Percentiles rank a stretch among this genome's conserved stretches.
Conservation (phyloP, 176 grass and related monocot species). For the Aegilops umbellulata region DNA sequence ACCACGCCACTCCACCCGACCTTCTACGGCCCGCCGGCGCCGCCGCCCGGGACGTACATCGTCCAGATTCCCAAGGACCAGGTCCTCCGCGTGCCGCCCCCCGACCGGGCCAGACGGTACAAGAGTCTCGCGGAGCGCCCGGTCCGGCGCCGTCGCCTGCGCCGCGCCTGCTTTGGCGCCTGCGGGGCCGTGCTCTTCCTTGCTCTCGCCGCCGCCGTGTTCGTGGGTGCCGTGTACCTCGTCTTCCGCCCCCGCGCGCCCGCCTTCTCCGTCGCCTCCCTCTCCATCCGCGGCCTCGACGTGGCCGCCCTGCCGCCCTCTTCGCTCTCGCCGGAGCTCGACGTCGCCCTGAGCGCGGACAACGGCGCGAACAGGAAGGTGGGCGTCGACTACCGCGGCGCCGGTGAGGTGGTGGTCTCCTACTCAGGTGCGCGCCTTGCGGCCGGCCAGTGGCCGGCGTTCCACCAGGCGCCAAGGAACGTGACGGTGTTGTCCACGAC, state of each 20-base stretch:
- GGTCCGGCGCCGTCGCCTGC: constrained; percentile 14
- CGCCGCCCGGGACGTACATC: constrained; percentile 55
- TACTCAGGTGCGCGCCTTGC: constrained; percentile 53
- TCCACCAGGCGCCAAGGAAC: constrained; percentile 61
- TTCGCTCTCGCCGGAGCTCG: constrained; percentile 16
- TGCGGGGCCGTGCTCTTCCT: constrained; percentile 9
- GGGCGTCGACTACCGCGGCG: constrained; percentile 57
- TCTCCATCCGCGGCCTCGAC: constrained; percentile 50
- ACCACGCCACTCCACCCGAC: constrained; percentile 30
- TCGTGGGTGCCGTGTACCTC: constrained; percentile 46
- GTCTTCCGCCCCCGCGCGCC: constrained; percentile 67
- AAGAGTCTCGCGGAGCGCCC: constrained; percentile 48
- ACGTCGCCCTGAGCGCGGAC: constrained; percentile 49
- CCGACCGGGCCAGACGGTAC: constrained; percentile 48
- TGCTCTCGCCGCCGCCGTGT: constrained; percentile 14
- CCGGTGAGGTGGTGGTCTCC: constrained; percentile 35
- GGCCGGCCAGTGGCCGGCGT: constrained; percentile 66
- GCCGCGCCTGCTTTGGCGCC: constrained; percentile 25
- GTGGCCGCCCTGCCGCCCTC: neutral
- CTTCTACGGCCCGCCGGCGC: neutral
- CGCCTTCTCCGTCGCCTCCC: constrained; percentile 49
- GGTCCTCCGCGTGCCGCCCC: constrained; percentile 68
- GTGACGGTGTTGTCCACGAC: constrained; percentile 39
- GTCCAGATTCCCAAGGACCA: constrained; percentile 85
- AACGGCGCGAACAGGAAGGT: constrained; percentile 62